phyloP scores from a whole-genome alignment of 2,329 filamentous ascomycete species.

The Fusarium buxicola region DNA sequence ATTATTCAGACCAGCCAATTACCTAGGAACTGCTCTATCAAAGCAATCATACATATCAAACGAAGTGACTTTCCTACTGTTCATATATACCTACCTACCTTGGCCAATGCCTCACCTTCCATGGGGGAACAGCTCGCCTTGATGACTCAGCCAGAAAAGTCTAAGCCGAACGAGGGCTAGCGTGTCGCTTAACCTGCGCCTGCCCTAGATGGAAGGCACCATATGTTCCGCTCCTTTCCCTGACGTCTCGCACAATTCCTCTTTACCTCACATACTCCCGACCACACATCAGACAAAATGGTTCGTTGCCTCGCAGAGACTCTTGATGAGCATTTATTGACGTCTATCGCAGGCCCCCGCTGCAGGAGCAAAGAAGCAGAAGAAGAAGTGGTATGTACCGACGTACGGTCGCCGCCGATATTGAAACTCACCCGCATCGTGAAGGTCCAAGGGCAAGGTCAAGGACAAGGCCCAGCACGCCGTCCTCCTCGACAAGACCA shows the following conservation, averaged over 20 bases:
- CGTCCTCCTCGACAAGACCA: conserved; percentile 98
- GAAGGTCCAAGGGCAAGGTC: conserved; percentile 72
- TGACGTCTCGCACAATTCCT: too few relatives aligned
- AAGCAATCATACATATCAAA: too few relatives aligned
- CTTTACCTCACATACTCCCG: conserved; percentile 51
- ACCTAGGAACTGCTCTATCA: too few relatives aligned
- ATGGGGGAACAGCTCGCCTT: too few relatives aligned
- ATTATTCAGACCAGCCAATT: too few relatives aligned
- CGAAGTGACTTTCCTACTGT: too few relatives aligned
- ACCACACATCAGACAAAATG: conserved; percentile 59
- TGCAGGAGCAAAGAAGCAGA: conserved; percentile 63
- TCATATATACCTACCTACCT: too few relatives aligned
- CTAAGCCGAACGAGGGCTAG: too few relatives aligned
- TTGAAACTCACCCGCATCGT: conserved; percentile 33
- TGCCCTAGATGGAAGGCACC: too few relatives aligned
- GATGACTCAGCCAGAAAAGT: too few relatives aligned
- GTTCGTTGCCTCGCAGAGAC: conserved; percentile 47
- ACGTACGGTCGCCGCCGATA: conserved; percentile 27
- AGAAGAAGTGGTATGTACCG: conserved; percentile 62
- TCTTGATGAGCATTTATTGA: conserved; percentile 39
- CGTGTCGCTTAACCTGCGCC: conserved; percentile 39
- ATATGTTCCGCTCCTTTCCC: too few relatives aligned
- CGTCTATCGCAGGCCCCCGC: conserved; percentile 54
- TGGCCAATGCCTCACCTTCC: too few relatives aligned
- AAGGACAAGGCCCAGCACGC: conserved; percentile 99